Evolutionary conservation across 495 filamentous ascomycete species (phyloP).

Genomic region (Evernia prunastri): DNA sequence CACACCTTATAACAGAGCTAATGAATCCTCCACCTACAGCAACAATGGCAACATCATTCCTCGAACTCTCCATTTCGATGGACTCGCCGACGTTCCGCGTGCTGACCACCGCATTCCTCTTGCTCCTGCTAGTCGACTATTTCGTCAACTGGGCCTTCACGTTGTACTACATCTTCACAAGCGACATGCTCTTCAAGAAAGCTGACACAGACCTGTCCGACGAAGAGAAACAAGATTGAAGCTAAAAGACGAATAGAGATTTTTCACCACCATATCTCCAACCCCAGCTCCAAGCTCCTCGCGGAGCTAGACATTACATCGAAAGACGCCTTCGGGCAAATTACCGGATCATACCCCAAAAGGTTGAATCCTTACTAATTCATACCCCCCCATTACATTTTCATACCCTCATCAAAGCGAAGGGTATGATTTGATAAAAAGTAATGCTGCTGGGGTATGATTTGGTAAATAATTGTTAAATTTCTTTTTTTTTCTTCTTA

Average conservation of each 20-base stretch:
- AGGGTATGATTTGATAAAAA: no score
- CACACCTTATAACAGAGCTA: neutral
- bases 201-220: neutral
- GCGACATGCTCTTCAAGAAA: neutral
- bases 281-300: neutral
- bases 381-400: no score
- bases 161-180: neutral
- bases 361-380: no score
- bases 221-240: neutral
- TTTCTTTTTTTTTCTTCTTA: no score
- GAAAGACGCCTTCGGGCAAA: no score
- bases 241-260: neutral
- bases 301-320: no score
- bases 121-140: slow-evolving; percentile 1
- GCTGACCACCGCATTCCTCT: neutral
- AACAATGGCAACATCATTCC: slow-evolving; percentile 1
- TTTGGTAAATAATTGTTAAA: no score
- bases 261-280: no score
- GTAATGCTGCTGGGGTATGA: no score
- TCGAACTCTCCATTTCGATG: slow-evolving; percentile 2
- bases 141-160: neutral
- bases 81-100: neutral
- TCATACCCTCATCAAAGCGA: no score
- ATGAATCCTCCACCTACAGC: neutral
- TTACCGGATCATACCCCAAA: no score